These are phyloP conservation scores for Jacaranda copaia DNA, from an alignment of 257 asterid species.

Conservation along the genomic window DNA sequence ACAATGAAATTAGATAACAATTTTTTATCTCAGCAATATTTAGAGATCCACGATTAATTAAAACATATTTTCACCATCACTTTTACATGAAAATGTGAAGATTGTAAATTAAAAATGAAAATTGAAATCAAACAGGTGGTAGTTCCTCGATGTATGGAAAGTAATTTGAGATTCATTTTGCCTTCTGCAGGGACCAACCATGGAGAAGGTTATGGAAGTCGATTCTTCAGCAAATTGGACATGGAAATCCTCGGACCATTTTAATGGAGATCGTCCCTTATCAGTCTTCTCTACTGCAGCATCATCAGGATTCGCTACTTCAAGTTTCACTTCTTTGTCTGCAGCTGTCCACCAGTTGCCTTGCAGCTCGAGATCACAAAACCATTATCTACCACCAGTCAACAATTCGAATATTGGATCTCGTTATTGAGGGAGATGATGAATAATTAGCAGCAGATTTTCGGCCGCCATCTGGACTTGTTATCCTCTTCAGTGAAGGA, in stretches of 20 bases:
- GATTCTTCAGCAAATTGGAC: conserved; percentile 58
- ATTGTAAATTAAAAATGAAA: no score
- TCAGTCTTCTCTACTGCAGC: conserved; percentile 89
- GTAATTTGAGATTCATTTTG: conserved; percentile 22
- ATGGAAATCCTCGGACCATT: conserved; percentile 41
- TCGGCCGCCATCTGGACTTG: background rate
- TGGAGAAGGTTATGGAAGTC: conserved; percentile 61
- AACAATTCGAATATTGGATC: conserved; percentile 44
- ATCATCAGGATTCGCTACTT: conserved; percentile 98
- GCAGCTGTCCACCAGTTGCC: conserved; percentile 57
- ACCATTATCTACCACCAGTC: conserved; percentile 51
- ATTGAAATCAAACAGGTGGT: no score
- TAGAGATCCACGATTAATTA: no score
- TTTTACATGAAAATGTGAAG: no score
- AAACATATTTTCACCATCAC: no score
- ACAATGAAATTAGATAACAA: no score
- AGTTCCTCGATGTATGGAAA: background rate
- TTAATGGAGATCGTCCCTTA: conserved; percentile 47
- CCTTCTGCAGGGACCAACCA: conserved; percentile 67
- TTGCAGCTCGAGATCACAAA: conserved; percentile 41
- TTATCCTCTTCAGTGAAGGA: conserved; percentile 30
- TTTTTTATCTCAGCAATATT: no score
- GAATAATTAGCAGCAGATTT: conserved; percentile 41
- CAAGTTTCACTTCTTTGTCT: conserved; percentile 51
- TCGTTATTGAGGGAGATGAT: conserved; percentile 48